Evolutionary conservation across 2,329 filamentous ascomycete genomes (phyloP).

Genomic region (Cladobotryum protrusum): DNA sequence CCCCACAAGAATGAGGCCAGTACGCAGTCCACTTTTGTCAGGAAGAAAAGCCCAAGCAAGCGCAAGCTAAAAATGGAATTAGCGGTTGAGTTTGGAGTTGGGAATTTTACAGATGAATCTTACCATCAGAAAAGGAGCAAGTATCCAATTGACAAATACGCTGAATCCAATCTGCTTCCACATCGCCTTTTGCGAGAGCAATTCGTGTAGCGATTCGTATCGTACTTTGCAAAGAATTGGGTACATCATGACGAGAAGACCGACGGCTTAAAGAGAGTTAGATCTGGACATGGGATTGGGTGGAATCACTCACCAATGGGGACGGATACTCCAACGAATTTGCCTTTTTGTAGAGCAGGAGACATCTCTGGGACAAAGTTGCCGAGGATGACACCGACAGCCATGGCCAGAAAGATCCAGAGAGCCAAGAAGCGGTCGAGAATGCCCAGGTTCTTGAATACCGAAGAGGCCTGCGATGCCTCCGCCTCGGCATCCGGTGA

Average conservation of each 20-base stretch:
- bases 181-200: conserved; percentile 54
- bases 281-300: background rate
- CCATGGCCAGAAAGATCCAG: conserved; percentile 77
- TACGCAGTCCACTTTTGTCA: conserved; percentile 49
- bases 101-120: conserved; percentile 7
- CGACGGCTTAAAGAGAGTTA: conserved; percentile 50
- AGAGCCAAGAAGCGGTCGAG: conserved; percentile 59
- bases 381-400: conserved; percentile 65
- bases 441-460: conserved; percentile 50
- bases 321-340: conserved; percentile 63
- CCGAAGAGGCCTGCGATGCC: conserved; percentile 21
- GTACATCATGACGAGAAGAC: conserved; percentile 89
- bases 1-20: conserved; percentile 74
- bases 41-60: conserved; percentile 64
- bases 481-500: background rate
- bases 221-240: conserved; percentile 83
- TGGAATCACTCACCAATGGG: conserved; percentile 49
- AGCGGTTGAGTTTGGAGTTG: background rate
- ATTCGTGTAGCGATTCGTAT: conserved; percentile 65
- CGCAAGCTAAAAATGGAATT: conserved; percentile 42
- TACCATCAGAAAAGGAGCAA: conserved; percentile 79
- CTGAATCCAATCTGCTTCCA: conserved; percentile 80
- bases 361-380: conserved; percentile 64
- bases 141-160: conserved; percentile 72
- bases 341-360: conserved; percentile 58